These are phyloP conservation scores for Lenwebbia sp. DNA, from an alignment of 345 rosid species.

Conservation along the genomic window DNA sequence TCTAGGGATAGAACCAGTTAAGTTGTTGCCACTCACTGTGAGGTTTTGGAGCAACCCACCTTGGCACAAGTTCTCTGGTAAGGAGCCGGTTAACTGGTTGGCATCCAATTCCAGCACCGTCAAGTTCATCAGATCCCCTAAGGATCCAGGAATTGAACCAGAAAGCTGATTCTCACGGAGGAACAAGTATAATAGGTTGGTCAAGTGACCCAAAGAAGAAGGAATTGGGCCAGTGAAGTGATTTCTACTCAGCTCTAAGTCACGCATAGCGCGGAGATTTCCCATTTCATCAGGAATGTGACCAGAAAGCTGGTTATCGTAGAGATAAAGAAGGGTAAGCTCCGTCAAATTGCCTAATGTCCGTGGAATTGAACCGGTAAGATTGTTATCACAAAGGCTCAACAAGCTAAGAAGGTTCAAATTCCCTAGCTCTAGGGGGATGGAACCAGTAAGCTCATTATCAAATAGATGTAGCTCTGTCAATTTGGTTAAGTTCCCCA, in stretches of 20 bases:
- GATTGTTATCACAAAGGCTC: not conserved
- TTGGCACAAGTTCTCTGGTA: not conserved
- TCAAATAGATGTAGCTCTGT: not conserved
- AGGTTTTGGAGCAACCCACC: not conserved
- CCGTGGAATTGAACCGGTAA: not conserved
- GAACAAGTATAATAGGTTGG: not conserved
- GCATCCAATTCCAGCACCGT: not conserved
- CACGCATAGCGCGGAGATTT: not conserved
- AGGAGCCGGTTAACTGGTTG: not conserved
- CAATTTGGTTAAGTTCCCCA: not conserved
- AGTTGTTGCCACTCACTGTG: not conserved
- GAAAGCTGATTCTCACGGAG: slow-evolving; percentile 17
- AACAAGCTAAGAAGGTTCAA: not conserved
- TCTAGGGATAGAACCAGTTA: slow-evolving; percentile 11
- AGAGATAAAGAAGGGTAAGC: not conserved
- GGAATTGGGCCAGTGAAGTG: slow-evolving; percentile 14
- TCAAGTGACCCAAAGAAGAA: not conserved
- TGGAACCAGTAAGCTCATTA: not conserved
- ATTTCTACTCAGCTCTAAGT: not conserved
- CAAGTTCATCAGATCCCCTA: slow-evolving; percentile 1
- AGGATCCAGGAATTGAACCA: slow-evolving; percentile 19
- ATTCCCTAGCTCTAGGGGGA: slow-evolving; percentile 15
- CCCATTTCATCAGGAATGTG: slow-evolving; percentile 4
- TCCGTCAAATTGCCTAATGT: not conserved
- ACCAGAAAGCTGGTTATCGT: not conserved